Base-by-base conservation (phyloP, 768 basidiomycete genomes). In the Xerocomus potaroensis region DNA sequence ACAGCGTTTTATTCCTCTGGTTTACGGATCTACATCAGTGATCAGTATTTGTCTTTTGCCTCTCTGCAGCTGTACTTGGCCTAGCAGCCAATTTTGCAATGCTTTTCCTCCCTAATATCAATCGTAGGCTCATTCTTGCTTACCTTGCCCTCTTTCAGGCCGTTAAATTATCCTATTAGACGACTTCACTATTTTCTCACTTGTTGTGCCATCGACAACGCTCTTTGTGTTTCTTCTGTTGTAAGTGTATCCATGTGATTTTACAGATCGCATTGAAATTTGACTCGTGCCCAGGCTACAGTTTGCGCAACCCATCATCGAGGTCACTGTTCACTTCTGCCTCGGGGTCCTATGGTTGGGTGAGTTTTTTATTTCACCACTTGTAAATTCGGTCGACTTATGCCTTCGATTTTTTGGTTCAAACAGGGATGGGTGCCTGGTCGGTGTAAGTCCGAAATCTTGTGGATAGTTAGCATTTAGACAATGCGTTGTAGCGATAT, bases 341-440 rank as follows among this genome's bases (percentile, higher is more conserved):
- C 57, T 86, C 24, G 77, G 74, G 9, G 69, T 78, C 16, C 58
- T 89, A 29, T 91, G 88, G 88, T 70, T 91, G 30, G 72, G 87
- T 84, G 60, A 52, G 81, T 66, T 23, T 16, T 47, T 36, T 21
- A 21, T 22, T 14, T 15, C 29, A n/a, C n/a, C n/a, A n/a, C n/a
- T n/a, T n/a, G n/a, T n/a, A n/a, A n/a, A n/a, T n/a, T n/a, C 12
- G 31, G n/a, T 9, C 30, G 15, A 21, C 23, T 33, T 34, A 35
- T 21, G n/a, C n/a, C n/a, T n/a, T n/a, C n/a, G n/a, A 65, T 23
- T 51, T n/a, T 5, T 50, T 45, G 32, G 18, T 47, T 16, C 12
- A 39, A 58, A 49, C 56, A 88, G 87, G 81, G 19, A 78, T 85
- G 79, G 87, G 75, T 26, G 79, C 87, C 15, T 90, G 87, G 85